Evolutionary conservation across 2,329 filamentous ascomycete species (phyloP).

Genomic region (Lachnellula hyalina): DNA sequence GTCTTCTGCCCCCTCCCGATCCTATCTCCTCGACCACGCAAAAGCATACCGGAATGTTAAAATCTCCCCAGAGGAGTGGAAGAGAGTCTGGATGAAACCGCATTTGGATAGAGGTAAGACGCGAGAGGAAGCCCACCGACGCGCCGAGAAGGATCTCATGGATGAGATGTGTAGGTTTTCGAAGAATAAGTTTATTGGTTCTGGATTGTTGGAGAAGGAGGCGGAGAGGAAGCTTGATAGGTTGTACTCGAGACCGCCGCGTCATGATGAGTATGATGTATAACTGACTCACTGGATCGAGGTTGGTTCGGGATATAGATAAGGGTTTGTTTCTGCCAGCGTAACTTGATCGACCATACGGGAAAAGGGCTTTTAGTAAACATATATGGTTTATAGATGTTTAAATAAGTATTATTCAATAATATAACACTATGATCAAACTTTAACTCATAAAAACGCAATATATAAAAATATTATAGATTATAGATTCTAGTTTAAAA

Average conservation of each 20-base stretch:
- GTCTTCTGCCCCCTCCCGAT: not conserved
- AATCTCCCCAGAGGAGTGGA: not conserved
- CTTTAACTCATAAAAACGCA: too few species aligned
- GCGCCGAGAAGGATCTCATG: not conserved
- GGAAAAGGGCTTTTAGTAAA: too few species aligned
- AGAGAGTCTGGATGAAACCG: not conserved
- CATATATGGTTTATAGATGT: too few species aligned
- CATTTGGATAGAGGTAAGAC: not conserved
- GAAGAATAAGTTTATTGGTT: not conserved
- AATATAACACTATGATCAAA: too few species aligned
- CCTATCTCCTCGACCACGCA: not conserved
- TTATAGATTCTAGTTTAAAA: too few species aligned
- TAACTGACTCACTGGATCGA: not conserved
- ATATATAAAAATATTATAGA: too few species aligned
- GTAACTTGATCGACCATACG: too few species aligned
- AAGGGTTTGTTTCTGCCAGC: too few species aligned
- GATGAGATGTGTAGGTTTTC: not conserved
- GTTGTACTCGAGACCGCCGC: not conserved
- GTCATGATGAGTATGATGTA: not conserved
- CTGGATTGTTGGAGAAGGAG: not conserved
- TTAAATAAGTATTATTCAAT: too few species aligned
- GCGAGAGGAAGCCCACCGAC: not conserved
- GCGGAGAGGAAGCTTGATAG: not conserved
- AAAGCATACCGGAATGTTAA: not conserved
- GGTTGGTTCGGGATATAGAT: too few species aligned